These are phyloP conservation scores for Tarenaya hassleriana DNA, from an alignment of 345 rosid genomes.

Conservation along the genomic window DNA sequence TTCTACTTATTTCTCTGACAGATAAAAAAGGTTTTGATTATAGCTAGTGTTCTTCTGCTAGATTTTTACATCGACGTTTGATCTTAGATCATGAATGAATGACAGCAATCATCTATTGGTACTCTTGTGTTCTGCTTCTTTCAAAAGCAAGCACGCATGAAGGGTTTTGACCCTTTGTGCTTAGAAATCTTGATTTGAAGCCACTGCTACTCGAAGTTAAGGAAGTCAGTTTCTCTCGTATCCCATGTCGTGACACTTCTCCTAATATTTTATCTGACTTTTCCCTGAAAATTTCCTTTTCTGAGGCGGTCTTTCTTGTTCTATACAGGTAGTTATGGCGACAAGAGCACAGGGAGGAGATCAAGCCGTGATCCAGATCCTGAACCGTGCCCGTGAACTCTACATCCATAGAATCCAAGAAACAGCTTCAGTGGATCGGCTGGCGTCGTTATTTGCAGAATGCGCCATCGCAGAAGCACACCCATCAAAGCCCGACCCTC, in stretches of 20 bases:
- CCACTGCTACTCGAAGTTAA: neutral
- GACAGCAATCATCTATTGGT: too few species aligned
- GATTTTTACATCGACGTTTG: neutral
- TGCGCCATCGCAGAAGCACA: constrained; percentile 82
- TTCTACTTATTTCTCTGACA: neutral
- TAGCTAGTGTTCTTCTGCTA: neutral
- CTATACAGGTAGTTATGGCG: constrained; percentile 77
- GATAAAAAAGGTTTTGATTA: neutral
- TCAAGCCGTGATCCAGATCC: constrained; percentile 53
- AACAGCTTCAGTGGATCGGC: constrained; percentile 58
- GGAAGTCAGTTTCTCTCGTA: neutral
- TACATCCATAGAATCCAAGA: constrained; percentile 51
- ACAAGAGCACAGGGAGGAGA: constrained; percentile 69
- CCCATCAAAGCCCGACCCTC: constrained; percentile 38
- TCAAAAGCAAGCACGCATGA: too few species aligned
- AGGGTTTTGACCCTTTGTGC: constrained; percentile 3
- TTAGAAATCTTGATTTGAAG: constrained; percentile 3
- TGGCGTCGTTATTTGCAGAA: constrained; percentile 85
- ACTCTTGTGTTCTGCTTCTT: too few species aligned
- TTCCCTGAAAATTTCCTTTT: neutral
- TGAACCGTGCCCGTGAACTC: constrained; percentile 69
- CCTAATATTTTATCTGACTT: neutral
- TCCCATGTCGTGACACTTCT: neutral
- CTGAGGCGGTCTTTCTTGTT: constrained; percentile 17
- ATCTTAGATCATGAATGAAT: too few species aligned